Evolutionary conservation across 495 filamentous ascomycete species (phyloP), one percentile per base, ranked within the genome.

Genomic region (Clavariopsis aquatica): DNA sequence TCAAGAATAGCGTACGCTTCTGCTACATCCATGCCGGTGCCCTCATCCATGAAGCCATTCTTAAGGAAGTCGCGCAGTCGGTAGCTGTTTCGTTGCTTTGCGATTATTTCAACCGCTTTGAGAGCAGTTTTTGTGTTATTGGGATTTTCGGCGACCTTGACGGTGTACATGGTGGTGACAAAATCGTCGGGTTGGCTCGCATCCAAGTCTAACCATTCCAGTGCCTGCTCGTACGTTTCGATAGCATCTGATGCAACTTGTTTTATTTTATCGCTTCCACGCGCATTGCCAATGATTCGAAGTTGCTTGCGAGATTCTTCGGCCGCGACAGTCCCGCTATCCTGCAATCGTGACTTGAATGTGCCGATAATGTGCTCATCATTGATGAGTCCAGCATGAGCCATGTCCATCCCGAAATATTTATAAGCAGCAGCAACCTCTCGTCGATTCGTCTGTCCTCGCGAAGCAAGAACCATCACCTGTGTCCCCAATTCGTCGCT

Each of bases 221-320:
- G 73, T 3, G 86, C 86, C 70, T 88, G 85, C 55, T 85, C 81
- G 53, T 83, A 83, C 17, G 78, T 87, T 31, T 82, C 76, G n/a
- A 89, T 79, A 27, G 77, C 78, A 56, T 87, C 80, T 66, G 84
- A 80, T 7, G 85, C 81, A 2, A 80, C 80, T 43, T 79, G 75
- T 67, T 81, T 79, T 41, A 89, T 82, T 24, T 73, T 76, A 31
- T 82, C 71, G 66, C 83, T 89, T 20, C 68, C 64, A 26, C 81
- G 78, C 38, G 74, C 76, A 43, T 79, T 64, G 2, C 83, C 86
- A 60, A 89, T 85, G 53, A 82, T 79, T 71, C 81, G 80, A 26
- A 89, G 73, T 26, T 79, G 78, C 43, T 76, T 70, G 31, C 85
- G 80, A 29, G 80, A 72, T 69, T 86, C 80, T 6, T 74, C 71